phyloP scores from a whole-genome alignment of 768 basidiomycete genomes.

The Xerocomellus amylosporus region DNA sequence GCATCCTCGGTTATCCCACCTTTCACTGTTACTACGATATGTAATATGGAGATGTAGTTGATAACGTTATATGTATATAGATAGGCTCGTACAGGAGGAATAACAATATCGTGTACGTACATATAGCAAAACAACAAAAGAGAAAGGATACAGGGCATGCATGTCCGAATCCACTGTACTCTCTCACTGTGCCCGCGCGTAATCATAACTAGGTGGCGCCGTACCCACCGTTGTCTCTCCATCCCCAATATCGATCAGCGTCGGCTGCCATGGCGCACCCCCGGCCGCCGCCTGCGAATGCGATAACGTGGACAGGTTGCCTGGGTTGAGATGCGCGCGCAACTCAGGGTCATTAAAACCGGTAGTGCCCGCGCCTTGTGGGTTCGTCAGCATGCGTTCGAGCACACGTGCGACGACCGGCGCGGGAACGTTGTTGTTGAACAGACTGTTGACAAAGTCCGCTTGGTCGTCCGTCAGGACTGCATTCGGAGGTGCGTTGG shows the following conservation, averaged over 20 bases:
- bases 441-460: conserved; percentile 25
- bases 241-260: conserved; percentile 35
- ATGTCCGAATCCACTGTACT: neutral
- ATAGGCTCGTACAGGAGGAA: neutral
- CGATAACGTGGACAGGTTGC: neutral
- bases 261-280: conserved; percentile 36
- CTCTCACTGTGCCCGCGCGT: conserved; percentile 9
- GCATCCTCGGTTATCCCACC: too few relatives aligned
- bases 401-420: conserved; percentile 26
- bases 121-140: neutral
- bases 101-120: neutral
- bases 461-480: conserved; percentile 24
- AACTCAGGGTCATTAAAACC: conserved; percentile 15
- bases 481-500: neutral
- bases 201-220: conserved; percentile 27
- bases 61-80: neutral
- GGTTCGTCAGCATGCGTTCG: conserved; percentile 25
- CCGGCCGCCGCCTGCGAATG: neutral
- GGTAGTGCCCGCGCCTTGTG: conserved; percentile 12
- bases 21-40: neutral
- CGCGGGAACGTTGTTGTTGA: conserved; percentile 26
- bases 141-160: neutral
- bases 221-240: conserved; percentile 27
- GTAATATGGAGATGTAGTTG: neutral
- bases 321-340: neutral